Percentiles rank a stretch among this genome's conserved stretches.
These are phyloP conservation scores for Calophaca sinica DNA, from an alignment of 306 rosid genomes.

Conservation along the genomic window DNA sequence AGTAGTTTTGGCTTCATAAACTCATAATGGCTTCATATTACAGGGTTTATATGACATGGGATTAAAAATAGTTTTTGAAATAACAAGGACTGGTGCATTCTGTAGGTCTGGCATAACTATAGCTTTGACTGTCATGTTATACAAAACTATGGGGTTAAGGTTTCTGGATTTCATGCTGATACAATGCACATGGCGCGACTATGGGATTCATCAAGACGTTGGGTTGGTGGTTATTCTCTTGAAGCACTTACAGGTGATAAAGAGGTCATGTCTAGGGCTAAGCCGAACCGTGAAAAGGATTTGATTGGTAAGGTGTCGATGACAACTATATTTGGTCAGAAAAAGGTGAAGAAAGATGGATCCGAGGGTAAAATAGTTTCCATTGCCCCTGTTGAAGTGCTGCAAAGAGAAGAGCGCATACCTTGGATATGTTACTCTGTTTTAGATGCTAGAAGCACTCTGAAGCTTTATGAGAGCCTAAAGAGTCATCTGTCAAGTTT, in stretches of 20 bases:
- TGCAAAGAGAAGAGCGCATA: constrained; percentile 79
- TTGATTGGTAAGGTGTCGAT: constrained; percentile 61
- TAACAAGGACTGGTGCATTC: constrained; percentile 47
- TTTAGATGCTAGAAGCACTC: constrained; percentile 60
- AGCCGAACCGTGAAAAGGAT: constrained; percentile 48
- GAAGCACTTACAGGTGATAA: constrained; percentile 83
- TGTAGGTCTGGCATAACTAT: constrained; percentile 98
- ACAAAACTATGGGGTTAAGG: constrained; percentile 86
- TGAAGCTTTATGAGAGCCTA: constrained; percentile 63
- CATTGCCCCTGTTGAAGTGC: constrained; percentile 87
- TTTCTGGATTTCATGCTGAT: constrained; percentile 98
- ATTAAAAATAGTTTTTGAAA: constrained; percentile 41
- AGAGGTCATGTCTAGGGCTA: constrained; percentile 74
- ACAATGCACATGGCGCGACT: constrained; percentile 99
- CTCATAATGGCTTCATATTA: neutral
- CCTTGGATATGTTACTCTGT: constrained; percentile 63
- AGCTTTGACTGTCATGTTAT: constrained; percentile 95
- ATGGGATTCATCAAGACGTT: constrained; percentile 96
- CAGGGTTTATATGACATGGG: constrained; percentile 5
- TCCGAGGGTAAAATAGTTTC: constrained; percentile 58
- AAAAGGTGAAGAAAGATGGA: constrained; percentile 53
- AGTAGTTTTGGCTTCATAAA: constrained; percentile 28
- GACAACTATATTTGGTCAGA: constrained; percentile 56
- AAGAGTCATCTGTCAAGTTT: constrained; percentile 51
- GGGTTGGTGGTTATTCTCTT: constrained; percentile 92